Conservation (phyloP, 176 grass and related monocot genomes). For the Triticum timopheevii region DNA sequence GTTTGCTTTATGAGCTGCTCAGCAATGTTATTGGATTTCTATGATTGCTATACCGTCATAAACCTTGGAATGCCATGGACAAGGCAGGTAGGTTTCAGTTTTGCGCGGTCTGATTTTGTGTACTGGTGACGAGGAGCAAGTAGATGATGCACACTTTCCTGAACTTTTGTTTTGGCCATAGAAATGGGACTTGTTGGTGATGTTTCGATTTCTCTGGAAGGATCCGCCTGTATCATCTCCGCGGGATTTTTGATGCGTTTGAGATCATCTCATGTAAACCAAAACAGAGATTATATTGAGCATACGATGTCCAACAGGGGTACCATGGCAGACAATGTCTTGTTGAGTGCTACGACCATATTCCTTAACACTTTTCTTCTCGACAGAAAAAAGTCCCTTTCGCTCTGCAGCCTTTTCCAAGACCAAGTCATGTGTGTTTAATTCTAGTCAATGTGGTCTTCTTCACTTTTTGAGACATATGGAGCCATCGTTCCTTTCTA, state of each 20-base stretch:
- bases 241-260: neutral
- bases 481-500: no score
- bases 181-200: neutral
- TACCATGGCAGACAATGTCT: no score
- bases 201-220: neutral
- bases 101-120: neutral
- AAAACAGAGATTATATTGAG: neutral
- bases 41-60: neutral
- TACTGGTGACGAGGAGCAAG: neutral
- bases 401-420: neutral
- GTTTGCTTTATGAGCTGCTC: conserved; percentile 48
- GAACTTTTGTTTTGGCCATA: neutral
- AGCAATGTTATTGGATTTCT: neutral
- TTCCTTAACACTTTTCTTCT: no score
- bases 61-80: neutral
- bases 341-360: no score
- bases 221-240: neutral
- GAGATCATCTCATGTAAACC: neutral
- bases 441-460: neutral
- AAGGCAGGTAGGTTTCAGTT: neutral
- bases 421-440: neutral
- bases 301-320: no score
- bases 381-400: no score
- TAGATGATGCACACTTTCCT: neutral
- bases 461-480: no score